Evolutionary conservation across 1,284 basidiomycete species (phyloP).

Genomic region (Mycena citricolor): DNA sequence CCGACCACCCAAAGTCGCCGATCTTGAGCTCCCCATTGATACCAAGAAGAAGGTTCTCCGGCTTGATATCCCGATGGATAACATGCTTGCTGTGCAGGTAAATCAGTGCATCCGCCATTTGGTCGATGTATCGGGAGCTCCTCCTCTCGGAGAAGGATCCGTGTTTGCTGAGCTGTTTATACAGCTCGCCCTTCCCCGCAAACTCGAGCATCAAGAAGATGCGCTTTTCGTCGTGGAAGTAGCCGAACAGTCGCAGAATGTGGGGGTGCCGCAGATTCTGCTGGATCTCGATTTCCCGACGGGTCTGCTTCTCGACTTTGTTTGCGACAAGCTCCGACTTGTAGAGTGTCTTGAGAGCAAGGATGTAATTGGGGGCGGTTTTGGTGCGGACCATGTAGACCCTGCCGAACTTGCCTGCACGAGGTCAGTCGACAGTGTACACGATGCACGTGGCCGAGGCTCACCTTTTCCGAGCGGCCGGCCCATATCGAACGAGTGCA

Average conservation of each 20-base stretch:
- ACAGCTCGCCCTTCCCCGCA: conserved; percentile 93
- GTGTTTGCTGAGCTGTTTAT: conserved; percentile 89
- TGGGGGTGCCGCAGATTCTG: conserved; percentile 96
- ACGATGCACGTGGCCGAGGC: background rate
- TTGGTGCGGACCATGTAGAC: conserved; percentile 99
- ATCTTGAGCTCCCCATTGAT: conserved; percentile 98
- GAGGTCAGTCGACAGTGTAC: background rate
- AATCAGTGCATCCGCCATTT: conserved; percentile 95
- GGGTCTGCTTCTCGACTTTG: conserved; percentile 89
- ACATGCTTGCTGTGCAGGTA: conserved; percentile 97
- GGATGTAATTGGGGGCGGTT: conserved; percentile 83
- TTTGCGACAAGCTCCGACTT: conserved; percentile 93
- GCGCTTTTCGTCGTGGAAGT: conserved; percentile 97
- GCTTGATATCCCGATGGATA: conserved; percentile 99
- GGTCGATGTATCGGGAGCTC: conserved; percentile 88
- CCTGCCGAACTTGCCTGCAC: conserved; percentile 85
- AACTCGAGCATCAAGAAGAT: conserved; percentile 98
- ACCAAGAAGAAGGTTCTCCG: conserved; percentile 94
- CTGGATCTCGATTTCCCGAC: conserved; percentile 98
- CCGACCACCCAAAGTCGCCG: conserved; percentile 97
- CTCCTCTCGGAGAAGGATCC: conserved; percentile 88
- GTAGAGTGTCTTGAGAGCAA: conserved; percentile 96
- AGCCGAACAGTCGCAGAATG: conserved; percentile 91
- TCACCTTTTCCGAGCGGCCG: conserved; percentile 87
- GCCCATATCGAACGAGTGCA: conserved; percentile 92